Evolutionary conservation across 2,329 filamentous ascomycete genomes (phyloP), one percentile per base, ranked within the genome.

Genomic region (Pseudocercospora pini-densiflorae): DNA sequence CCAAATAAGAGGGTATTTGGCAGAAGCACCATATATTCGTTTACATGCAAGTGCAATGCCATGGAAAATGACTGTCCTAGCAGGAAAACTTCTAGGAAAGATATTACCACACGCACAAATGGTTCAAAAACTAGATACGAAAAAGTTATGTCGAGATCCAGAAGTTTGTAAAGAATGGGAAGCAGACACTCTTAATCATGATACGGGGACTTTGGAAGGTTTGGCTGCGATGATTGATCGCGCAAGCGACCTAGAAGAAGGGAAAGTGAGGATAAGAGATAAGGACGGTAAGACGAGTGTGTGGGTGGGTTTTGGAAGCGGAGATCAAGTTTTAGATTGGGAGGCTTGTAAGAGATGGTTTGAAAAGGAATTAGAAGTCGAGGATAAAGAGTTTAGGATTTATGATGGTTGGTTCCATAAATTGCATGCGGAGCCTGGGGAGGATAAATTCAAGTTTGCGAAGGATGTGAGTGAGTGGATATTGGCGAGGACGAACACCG

Each of bases 141-240:
- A 85, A 66, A 84, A 89, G 68, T 76, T 97, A 62, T 89, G 86
- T 40, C 87, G 92, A 24, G 91, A 94, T 78, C 82, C 85, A 24
- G 86, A 81, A 23, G 87, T 92, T 2, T 84, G 86, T 61, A 82
- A 86, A 73, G 84, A 82, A 27, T 85, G 92, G 70, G 80, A 81
- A 2, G 84, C 87, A 31, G 94, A 97, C 78, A 76, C 83, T 59
- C 82, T 97, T 61, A 88, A 89, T 78, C 93, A 97, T 79, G 86
- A 94, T 78, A 94, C 89, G 1, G 94, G 93, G 40, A 97, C 94
- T 6, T 83, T 97, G n/a, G 90, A 94, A 77, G 92, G 92, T 0
- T 77, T 97, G 36, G 86, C 90, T 0, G 89, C 87, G 0, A 85
- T 97, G 85, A 81, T 97, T 70, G 92, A 96, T 77, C 87, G 94